Evolutionary conservation across 1,284 basidiomycete genomes (phyloP), one percentile per base, ranked within the genome.

Genomic region (Malassezia cuniculi): DNA sequence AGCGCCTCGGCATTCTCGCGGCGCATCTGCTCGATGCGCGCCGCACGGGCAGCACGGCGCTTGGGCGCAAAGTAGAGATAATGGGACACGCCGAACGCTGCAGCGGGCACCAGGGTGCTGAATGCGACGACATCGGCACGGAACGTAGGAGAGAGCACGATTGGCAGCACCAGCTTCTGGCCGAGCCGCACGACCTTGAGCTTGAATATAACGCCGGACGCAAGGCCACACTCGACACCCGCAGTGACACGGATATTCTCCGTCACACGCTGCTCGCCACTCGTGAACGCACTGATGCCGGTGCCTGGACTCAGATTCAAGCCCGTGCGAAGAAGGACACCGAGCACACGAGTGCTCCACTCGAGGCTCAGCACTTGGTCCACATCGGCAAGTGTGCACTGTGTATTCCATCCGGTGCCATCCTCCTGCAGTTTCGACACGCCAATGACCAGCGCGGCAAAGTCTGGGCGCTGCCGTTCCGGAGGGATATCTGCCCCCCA

Each of bases 1-100:
- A 77, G 75, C 48, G 74, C 72, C 38, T 80, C 79, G 37, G 71
- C 71, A 48, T 80, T 71, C 34, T 75, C 74, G n/a, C 71, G 66
- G 28, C 76, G 71, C 54, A 81, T 72, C 26, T 68, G 71, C 73
- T 69, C 65, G 47, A 61, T 70, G 55, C 48, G 68, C 67, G 62
- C 64, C 58, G 57, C 29, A 17, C 54, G 41, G 1, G 66, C 67
- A 26, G 66, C 63, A 27, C 71, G 70, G 52, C 75, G 74, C 8
- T 71, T 63, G 3, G 80, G 79, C 15, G 73, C 69, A 18, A 81
- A 57, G 43, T 76, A 69, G 35, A 75, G 73, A 48, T 76, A 73
- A 64, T 81, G 76, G 18, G 75, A 58, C 1, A 75, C 67, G 1
- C 74, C 62, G 34, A 76, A 71, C 3, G 69, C 61, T 1, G 72